Percentiles rank a stretch among this genome's conserved stretches.
Conservation (phyloP, 495 filamentous ascomycete species). For the Bathelium albidoporum region DNA sequence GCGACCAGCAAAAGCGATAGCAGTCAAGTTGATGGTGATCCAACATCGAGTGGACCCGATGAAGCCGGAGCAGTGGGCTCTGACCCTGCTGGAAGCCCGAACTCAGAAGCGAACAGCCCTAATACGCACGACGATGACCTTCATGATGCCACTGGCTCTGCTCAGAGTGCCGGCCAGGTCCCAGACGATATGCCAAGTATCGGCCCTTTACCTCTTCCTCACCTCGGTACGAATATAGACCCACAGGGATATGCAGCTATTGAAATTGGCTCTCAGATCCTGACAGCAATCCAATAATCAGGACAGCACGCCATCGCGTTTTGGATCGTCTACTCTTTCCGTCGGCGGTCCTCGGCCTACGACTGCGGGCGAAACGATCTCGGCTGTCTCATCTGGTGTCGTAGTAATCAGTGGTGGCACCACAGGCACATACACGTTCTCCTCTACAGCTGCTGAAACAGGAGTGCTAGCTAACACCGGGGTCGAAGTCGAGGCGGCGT, state of each 20-base stretch:
- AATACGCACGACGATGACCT: neutral
- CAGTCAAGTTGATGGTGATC: neutral
- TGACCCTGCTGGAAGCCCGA: neutral
- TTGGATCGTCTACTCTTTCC: neutral
- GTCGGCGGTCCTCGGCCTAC: neutral
- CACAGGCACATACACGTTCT: neutral
- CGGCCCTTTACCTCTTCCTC: neutral
- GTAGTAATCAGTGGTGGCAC: neutral
- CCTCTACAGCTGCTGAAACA: neutral
- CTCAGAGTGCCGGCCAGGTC: neutral
- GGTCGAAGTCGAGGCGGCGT: neutral
- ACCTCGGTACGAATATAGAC: neutral
- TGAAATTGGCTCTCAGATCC: neutral
- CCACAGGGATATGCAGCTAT: neutral
- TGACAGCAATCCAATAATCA: neutral
- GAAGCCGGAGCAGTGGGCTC: neutral
- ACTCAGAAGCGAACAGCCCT: neutral
- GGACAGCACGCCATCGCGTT: neutral
- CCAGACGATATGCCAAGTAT: neutral
- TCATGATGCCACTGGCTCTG: neutral
- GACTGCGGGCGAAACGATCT: neutral
- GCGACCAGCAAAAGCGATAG: neutral
- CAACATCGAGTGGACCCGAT: neutral
- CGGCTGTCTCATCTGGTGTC: neutral
- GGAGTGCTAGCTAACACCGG: neutral